Conservation (phyloP, 1,284 basidiomycete species). For the Papiliotrema nemorosa region DNA sequence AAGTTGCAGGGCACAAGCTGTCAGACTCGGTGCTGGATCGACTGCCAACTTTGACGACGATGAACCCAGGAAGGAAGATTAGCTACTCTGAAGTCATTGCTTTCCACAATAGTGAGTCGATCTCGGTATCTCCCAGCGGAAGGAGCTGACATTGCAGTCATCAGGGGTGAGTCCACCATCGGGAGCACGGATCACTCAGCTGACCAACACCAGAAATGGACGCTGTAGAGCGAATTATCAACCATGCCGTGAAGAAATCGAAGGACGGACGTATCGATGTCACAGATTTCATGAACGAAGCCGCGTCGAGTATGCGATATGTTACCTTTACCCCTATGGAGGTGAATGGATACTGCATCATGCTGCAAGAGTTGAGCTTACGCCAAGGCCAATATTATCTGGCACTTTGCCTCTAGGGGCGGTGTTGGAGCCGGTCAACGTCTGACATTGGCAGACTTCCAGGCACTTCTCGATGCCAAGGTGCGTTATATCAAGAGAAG, state of each 20-base stretch:
- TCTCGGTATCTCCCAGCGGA: too few species aligned
- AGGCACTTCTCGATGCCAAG: conserved; percentile 70
- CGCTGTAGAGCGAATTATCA: conserved; percentile 70
- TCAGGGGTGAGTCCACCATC: conserved; percentile 58
- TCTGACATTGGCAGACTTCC: conserved; percentile 80
- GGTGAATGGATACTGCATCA: conserved; percentile 17
- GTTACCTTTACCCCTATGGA: conserved; percentile 94
- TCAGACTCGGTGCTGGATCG: conserved; percentile 85
- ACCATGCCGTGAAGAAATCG: conserved; percentile 69
- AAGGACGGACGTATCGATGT: conserved; percentile 79
- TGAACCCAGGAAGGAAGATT: conserved; percentile 82
- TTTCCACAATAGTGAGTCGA: conserved; percentile 68
- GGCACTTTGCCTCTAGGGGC: conserved; percentile 88
- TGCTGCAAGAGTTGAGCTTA: not conserved
- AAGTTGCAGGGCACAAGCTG: conserved; percentile 91
- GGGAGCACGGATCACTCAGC: not conserved
- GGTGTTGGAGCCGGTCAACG: conserved; percentile 56
- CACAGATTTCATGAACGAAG: conserved; percentile 53
- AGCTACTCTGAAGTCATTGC: conserved; percentile 92
- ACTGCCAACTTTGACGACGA: conserved; percentile 79
- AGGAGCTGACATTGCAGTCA: conserved; percentile 52
- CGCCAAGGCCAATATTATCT: conserved; percentile 82
- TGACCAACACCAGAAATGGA: conserved; percentile 68
- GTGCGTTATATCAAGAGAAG: conserved; percentile 10
- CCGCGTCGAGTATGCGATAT: conserved; percentile 65